Conservation (phyloP, 805 yeast genomes). For the Suhomyces vadensis region DNA sequence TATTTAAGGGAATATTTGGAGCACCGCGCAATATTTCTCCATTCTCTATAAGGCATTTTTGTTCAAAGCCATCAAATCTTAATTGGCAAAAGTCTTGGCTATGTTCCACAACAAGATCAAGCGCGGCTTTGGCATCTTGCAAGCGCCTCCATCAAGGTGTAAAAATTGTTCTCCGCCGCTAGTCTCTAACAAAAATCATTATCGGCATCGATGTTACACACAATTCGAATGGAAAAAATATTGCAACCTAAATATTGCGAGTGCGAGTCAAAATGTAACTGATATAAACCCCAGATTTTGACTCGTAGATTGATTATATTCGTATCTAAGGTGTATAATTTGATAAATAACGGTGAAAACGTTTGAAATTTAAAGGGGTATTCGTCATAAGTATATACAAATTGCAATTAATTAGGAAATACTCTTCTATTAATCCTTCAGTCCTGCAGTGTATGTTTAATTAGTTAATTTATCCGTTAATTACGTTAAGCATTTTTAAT, state of each 20-base stretch:
- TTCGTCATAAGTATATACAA: neutral
- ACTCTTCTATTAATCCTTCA: too few relatives aligned
- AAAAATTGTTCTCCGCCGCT: neutral
- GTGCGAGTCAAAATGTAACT: neutral
- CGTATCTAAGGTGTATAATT: neutral
- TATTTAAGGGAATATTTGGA: neutral
- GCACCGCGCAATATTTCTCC: neutral
- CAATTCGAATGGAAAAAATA: too few relatives aligned
- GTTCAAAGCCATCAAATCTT: neutral
- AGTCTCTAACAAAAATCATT: neutral
- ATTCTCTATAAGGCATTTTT: neutral
- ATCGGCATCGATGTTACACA: too few relatives aligned
- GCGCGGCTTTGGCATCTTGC: neutral
- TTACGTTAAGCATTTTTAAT: too few relatives aligned
- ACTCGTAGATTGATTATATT: neutral
- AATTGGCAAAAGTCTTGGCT: conserved; percentile 3
- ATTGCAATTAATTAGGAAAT: too few relatives aligned
- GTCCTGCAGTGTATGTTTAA: too few relatives aligned
- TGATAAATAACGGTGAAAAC: neutral
- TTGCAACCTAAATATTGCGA: neutral
- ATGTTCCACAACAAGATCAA: neutral
- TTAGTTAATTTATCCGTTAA: too few relatives aligned
- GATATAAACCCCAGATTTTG: conserved; percentile 2
- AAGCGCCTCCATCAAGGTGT: neutral
- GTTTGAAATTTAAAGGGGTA: neutral